phyloP scores from a whole-genome alignment of 225 moss, liverwort and hornwort genomes.

The Physcomitrium patens region DNA sequence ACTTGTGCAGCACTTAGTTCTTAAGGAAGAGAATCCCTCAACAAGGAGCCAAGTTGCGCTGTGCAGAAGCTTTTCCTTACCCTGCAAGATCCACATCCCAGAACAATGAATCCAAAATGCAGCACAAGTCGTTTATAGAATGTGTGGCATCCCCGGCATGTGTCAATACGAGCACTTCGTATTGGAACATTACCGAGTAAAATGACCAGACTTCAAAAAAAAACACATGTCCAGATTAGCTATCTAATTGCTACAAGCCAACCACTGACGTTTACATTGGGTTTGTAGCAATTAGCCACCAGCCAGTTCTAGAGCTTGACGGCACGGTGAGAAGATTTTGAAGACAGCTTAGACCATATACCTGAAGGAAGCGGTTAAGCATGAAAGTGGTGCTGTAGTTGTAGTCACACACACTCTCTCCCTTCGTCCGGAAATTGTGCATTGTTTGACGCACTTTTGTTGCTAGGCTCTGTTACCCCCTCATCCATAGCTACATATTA shows the following conservation, averaged over 20 bases:
- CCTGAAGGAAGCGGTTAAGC: conserved; percentile 94
- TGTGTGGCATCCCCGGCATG: neutral
- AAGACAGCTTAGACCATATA: conserved; percentile 21
- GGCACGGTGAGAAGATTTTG: neutral
- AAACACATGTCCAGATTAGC: neutral
- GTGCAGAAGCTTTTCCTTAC: conserved; percentile 34
- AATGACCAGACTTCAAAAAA: neutral
- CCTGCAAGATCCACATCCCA: conserved; percentile 43
- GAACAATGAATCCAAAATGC: conserved; percentile 19
- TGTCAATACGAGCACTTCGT: neutral
- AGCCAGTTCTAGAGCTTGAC: neutral
- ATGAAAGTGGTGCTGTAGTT: conserved; percentile 95
- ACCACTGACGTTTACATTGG: neutral
- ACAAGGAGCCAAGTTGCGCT: conserved; percentile 10
- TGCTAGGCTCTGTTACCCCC: conserved; percentile 66
- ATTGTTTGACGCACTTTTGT: conserved; percentile 87
- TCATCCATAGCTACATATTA: neutral
- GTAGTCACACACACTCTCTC: conserved; percentile 70
- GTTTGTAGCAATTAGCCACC: neutral
- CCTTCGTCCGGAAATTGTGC: conserved; percentile 82
- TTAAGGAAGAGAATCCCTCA: conserved; percentile 18
- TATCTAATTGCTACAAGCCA: neutral
- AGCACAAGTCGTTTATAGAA: conserved; percentile 6
- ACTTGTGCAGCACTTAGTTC: conserved; percentile 11
- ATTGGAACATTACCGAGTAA: neutral